A percentile compares a stretch with the other conserved stretches of the same genome.
phyloP scores from a whole-genome alignment of 2,329 filamentous ascomycete genomes.

The Trichoderma sp. region DNA sequence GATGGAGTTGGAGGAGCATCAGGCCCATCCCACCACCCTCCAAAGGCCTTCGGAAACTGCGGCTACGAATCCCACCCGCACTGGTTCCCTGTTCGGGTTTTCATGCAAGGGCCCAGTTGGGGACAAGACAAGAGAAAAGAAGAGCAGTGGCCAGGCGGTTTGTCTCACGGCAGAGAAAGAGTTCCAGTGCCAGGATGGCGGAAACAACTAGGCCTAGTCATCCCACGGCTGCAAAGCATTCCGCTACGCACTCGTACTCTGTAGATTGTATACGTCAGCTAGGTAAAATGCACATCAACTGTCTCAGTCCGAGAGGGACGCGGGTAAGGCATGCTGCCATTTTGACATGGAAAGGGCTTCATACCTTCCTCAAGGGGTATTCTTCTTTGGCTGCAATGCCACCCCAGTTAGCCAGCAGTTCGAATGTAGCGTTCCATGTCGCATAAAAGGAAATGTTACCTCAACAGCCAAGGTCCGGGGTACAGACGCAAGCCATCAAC shows the following conservation, averaged over 20 bases:
- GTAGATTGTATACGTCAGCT: background rate
- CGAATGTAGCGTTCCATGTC: slow-evolving; percentile 21
- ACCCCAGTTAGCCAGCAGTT: slow-evolving; percentile 17
- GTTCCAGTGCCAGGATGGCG: slow-evolving; percentile 2
- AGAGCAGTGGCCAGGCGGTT: background rate
- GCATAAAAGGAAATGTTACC: slow-evolving; percentile 12
- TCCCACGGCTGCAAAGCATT: slow-evolving; percentile 3
- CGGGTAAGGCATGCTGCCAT: slow-evolving; percentile 1
- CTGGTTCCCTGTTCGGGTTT: background rate
- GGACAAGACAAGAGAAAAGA: background rate
- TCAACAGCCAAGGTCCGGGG: slow-evolving; percentile 19
- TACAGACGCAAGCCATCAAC: slow-evolving; percentile 16
- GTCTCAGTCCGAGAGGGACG: background rate
- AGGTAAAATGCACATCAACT: background rate
- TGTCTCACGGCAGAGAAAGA: background rate
- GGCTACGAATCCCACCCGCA: slow-evolving; percentile 13
- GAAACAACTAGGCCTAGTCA: background rate
- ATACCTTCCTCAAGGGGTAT: slow-evolving; percentile 27
- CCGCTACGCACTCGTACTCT: background rate
- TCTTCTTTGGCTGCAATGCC: slow-evolving; percentile 21
- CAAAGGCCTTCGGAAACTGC: slow-evolving; percentile 14
- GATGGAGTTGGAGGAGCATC: background rate
- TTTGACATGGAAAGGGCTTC: slow-evolving; percentile 1
- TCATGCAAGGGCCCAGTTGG: slow-evolving; percentile 14
- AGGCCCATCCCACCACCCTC: background rate